Evolutionary conservation across 352 stramenopile species (phyloP).

Genomic region (Phytophthora litchii): DNA sequence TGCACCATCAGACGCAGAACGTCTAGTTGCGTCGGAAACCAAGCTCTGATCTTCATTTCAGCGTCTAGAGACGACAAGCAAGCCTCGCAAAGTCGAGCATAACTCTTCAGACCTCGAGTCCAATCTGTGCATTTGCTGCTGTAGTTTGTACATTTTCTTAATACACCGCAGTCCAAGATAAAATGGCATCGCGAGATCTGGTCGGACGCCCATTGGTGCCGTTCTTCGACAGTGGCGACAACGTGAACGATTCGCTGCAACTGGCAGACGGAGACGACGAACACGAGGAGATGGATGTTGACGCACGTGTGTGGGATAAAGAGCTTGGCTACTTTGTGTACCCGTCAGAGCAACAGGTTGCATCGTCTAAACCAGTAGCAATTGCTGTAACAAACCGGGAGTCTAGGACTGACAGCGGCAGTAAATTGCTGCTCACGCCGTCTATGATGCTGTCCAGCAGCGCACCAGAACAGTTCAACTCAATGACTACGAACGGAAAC

Average conservation of each 20-base stretch:
- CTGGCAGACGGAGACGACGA: conserved; percentile 41
- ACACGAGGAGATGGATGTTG: conserved; percentile 70
- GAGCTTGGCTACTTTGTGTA: conserved; percentile 87
- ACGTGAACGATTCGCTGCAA: conserved; percentile 70
- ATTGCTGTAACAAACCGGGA: conserved; percentile 24
- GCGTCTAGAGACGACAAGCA: conserved; percentile 12
- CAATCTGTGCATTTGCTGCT: conserved; percentile 16
- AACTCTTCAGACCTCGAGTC: conserved; percentile 4
- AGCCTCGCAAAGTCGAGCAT: conserved; percentile 7
- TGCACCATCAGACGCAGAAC: conserved; percentile 14
- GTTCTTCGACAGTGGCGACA: conserved; percentile 77
- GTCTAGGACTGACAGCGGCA: conserved; percentile 28
- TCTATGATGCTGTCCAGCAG: conserved; percentile 82
- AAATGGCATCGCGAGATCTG: conserved; percentile 47
- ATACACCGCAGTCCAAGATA: conserved; percentile 11
- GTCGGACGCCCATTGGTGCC: conserved; percentile 75
- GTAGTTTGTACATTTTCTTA: conserved; percentile 29
- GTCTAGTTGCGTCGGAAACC: conserved; percentile 8
- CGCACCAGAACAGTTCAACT: conserved; percentile 46
- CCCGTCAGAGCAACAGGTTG: conserved; percentile 46
- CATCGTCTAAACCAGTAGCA: conserved; percentile 9
- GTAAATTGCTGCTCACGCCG: conserved; percentile 64
- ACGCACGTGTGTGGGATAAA: conserved; percentile 86
- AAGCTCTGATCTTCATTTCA: conserved; percentile 17
- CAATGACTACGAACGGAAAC: conserved; percentile 25